Evolutionary conservation across 352 stramenopile species (phyloP).

Genomic region (Pythium volutum): DNA sequence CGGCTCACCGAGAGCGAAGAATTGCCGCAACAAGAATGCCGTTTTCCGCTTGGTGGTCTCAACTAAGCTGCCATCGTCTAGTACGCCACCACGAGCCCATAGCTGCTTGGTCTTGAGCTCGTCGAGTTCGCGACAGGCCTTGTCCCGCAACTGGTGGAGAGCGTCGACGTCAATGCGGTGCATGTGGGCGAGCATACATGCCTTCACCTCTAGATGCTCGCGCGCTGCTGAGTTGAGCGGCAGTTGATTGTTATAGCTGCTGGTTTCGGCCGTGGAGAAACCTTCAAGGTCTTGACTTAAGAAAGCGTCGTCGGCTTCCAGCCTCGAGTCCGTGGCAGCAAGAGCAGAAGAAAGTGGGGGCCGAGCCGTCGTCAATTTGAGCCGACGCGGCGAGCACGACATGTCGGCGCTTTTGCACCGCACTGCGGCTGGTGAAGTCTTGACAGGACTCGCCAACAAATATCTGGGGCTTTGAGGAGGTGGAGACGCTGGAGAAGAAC

Average conservation of each 20-base stretch:
- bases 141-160: slow-evolving; percentile 40
- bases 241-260: slow-evolving; percentile 7
- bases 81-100: slow-evolving; percentile 31
- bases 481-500: neutral
- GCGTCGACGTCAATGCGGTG: slow-evolving; percentile 61
- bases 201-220: slow-evolving; percentile 67
- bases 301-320: neutral
- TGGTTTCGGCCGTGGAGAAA: neutral
- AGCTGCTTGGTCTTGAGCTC: slow-evolving; percentile 41
- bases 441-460: neutral
- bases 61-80: slow-evolving; percentile 41
- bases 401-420: slow-evolving; percentile 30
- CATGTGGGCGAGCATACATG: slow-evolving; percentile 62
- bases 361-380: neutral
- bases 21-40: slow-evolving; percentile 65
- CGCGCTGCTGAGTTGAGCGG: slow-evolving; percentile 31
- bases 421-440: neutral
- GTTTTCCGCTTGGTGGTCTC: slow-evolving; percentile 63
- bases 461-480: neutral
- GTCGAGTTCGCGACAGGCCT: slow-evolving; percentile 37
- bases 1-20: slow-evolving; percentile 50
- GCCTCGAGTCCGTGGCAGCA: neutral
- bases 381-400: neutral
- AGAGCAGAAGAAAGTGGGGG: neutral
- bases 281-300: neutral